Base-by-base conservation (phyloP, 768 basidiomycete genomes). In the Cantharellus anzutake region DNA sequence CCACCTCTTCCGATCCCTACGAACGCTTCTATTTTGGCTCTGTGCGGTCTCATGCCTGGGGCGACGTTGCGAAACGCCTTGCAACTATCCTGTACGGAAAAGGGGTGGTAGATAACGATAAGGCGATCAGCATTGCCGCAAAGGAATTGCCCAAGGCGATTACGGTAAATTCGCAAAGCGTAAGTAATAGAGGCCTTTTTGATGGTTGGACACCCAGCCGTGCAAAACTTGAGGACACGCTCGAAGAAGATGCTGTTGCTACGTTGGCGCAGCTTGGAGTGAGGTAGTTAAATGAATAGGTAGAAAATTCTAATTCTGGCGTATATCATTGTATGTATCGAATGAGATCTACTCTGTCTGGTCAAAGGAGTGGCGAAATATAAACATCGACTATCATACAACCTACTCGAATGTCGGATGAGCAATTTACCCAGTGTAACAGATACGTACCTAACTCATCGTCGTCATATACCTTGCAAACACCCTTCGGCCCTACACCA, bases 1-100 rank as follows among this genome's bases (percentile, higher is more conserved):
- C 59, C 44, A 38, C 20, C n/a, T 61, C 60, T n/a, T 51, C 59
- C 3, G 57, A 55, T 16, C 57, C 67, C n/a, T 68, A 60, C 52
- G 62, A 57, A 2, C 65, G 64, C 40, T 68, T 68, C 53, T 67
- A 63, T 56, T 68, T 63, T 57, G 67, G 63, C 14, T 63, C 64
- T 39, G 63, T 64, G n/a, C 62, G 61, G 20, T 63, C 52, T 34
- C 56, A 57, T 53, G 34, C 41, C 5, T 64, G 55, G 52, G 59
- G 60, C 5, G 51, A 62, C 2, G 56, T 64, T 41, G 63, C 60
- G 35, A 44, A 51, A 14, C 52, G 38, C 16, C 38, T 64, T 20
- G 62, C 59, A 5, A n/a, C 41, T n/a, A 39, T 60, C 34, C 57
- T 64, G 59, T 50, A 58, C 56, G 44, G 58, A 57, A 58, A 57